phyloP scores from a whole-genome alignment of 495 filamentous ascomycete species.

The Xylaria longipes region DNA sequence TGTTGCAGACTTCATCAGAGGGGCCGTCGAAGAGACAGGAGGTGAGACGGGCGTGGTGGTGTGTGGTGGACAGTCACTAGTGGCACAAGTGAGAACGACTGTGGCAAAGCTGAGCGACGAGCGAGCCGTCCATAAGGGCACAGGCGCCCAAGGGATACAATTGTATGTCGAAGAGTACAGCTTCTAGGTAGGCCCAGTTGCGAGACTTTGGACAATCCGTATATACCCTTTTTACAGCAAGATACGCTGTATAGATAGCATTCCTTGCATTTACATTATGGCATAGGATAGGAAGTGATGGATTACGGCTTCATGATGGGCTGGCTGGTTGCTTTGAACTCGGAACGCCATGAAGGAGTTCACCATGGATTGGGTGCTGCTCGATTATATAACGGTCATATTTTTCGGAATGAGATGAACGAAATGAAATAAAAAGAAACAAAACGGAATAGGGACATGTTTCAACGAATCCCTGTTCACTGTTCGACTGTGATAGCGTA shows the following conservation, averaged over 20 bases:
- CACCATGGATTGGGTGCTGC: not conserved
- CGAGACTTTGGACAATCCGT: not conserved
- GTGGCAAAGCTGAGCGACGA: constrained; percentile 81
- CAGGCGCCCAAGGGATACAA: constrained; percentile 78
- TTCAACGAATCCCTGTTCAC: too few species aligned
- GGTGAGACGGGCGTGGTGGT: constrained; percentile 87
- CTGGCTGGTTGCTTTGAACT: not conserved
- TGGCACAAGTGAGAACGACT: constrained; percentile 67
- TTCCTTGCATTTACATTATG: not conserved
- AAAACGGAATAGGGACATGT: too few species aligned
- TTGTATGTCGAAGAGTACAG: constrained; percentile 58
- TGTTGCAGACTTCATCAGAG: constrained; percentile 51
- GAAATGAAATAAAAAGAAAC: not conserved
- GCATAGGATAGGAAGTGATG: not conserved
- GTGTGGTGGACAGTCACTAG: constrained; percentile 75
- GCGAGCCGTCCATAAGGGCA: constrained; percentile 88
- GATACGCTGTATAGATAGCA: not conserved
- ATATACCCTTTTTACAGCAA: not conserved
- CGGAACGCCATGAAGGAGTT: not conserved
- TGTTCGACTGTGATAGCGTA: too few species aligned
- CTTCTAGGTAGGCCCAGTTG: constrained; percentile 37
- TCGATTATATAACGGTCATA: not conserved
- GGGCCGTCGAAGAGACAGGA: constrained; percentile 70
- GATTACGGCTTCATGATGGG: not conserved
- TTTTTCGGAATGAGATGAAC: not conserved